phyloP scores from a whole-genome alignment of 2,329 filamentous ascomycete genomes.

The Trichoderma afroharzianum region DNA sequence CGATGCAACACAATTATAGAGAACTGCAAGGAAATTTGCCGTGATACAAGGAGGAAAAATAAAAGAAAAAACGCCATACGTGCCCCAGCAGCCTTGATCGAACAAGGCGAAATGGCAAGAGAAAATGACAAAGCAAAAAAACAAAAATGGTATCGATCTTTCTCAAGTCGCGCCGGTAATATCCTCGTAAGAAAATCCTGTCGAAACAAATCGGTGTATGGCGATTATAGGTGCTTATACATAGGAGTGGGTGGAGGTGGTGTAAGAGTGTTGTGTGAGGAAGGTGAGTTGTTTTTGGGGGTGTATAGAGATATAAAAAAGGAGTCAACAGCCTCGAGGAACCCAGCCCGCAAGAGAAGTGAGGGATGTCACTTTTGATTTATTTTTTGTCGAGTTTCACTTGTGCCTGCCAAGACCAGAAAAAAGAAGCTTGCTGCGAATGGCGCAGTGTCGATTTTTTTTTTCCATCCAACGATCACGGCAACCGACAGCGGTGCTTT shows the following conservation, averaged over 20 bases:
- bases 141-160: slow-evolving; percentile 47
- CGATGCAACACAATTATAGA: slow-evolving; percentile 17
- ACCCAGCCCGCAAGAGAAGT: slow-evolving; percentile 37
- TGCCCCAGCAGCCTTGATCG: slow-evolving; percentile 39
- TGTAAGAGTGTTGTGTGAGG: not conserved
- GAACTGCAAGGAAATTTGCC: slow-evolving; percentile 21
- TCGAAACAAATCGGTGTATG: slow-evolving; percentile 38
- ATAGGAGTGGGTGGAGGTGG: slow-evolving; percentile 32
- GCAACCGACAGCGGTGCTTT: slow-evolving; percentile 33
- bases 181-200: slow-evolving; percentile 37
- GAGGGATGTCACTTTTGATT: slow-evolving; percentile 40
- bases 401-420: slow-evolving; percentile 48
- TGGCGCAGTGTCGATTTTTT: slow-evolving; percentile 32
- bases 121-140: slow-evolving; percentile 34
- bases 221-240: slow-evolving; percentile 49
- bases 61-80: slow-evolving; percentile 35
- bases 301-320: slow-evolving; percentile 17
- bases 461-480: slow-evolving; percentile 31
- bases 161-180: slow-evolving; percentile 38
- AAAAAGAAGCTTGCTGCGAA: slow-evolving; percentile 36
- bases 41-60: slow-evolving; percentile 36
- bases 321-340: slow-evolving; percentile 32
- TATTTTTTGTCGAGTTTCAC: slow-evolving; percentile 29
- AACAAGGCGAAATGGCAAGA: slow-evolving; percentile 30
- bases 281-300: slow-evolving; percentile 21